Conservation (phyloP, 306 rosid genomes). For the Rosa rugosa region DNA sequence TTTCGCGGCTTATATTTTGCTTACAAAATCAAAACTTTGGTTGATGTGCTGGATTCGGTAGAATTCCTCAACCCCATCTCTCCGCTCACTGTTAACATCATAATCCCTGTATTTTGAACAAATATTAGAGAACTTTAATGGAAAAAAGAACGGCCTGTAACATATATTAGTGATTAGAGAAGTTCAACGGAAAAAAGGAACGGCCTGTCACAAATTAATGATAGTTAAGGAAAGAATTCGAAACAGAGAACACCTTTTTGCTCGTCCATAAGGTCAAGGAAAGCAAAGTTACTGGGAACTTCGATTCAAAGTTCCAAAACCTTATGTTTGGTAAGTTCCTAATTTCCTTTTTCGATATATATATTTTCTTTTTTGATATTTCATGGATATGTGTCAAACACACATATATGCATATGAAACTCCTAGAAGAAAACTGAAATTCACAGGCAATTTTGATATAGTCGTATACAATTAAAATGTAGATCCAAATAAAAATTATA, state of each 20-base stretch:
- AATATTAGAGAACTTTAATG: background rate
- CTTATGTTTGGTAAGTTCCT: background rate
- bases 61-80: conserved; percentile 57
- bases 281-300: background rate
- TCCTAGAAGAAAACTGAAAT: background rate
- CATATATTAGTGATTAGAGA: background rate
- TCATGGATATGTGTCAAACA: background rate
- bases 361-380: background rate
- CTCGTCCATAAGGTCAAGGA: too few species aligned
- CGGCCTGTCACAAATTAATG: background rate
- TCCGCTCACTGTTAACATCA: conserved; percentile 52
- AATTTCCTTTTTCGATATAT: background rate
- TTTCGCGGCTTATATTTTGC: conserved; percentile 6
- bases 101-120: conserved; percentile 23
- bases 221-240: background rate
- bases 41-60: conserved; percentile 61
- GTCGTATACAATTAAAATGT: background rate
- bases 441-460: background rate
- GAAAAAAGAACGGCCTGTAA: background rate
- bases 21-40: conserved; percentile 68
- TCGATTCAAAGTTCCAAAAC: background rate
- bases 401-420: background rate
- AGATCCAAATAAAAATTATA: too few species aligned
- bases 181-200: background rate
- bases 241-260: too few species aligned